Conservation (phyloP, 306 rosid species). For the Inga laurina region DNA sequence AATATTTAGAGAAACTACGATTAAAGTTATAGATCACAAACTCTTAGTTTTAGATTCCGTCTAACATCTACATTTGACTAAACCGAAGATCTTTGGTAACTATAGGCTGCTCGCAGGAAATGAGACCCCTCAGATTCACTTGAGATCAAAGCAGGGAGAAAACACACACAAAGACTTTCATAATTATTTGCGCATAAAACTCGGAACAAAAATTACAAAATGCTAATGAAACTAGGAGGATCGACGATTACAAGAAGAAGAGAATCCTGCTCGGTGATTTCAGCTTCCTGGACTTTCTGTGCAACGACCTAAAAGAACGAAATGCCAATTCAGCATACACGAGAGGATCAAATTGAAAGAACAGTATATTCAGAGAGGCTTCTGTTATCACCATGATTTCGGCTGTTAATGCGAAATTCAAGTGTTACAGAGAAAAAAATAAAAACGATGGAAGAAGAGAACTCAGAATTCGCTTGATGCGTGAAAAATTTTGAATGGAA, state of each 20-base stretch:
- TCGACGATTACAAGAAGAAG: conserved; percentile 78
- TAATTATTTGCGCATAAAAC: neutral
- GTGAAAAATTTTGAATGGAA: conserved; percentile 36
- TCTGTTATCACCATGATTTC: conserved; percentile 4
- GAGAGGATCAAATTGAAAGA: neutral
- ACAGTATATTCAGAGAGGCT: neutral
- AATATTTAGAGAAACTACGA: neutral
- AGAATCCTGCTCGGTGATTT: conserved; percentile 68
- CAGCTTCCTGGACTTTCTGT: conserved; percentile 60
- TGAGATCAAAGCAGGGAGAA: conserved; percentile 11
- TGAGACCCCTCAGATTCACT: conserved; percentile 9
- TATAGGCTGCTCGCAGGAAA: neutral
- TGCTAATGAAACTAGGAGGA: conserved; percentile 25
- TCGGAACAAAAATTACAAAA: conserved; percentile 18
- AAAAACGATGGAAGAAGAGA: neutral
- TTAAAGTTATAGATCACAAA: conserved; percentile 1
- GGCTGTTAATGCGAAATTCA: neutral
- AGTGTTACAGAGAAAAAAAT: neutral
- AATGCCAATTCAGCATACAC: neutral
- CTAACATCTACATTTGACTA: neutral
- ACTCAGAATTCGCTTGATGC: neutral
- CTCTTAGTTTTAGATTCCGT: conserved; percentile 14
- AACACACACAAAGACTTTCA: neutral
- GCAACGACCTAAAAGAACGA: conserved; percentile 71
- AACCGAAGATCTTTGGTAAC: neutral